Evolutionary conservation across 2,329 filamentous ascomycete genomes (phyloP).

Genomic region (Drechslerella dactyloides): DNA sequence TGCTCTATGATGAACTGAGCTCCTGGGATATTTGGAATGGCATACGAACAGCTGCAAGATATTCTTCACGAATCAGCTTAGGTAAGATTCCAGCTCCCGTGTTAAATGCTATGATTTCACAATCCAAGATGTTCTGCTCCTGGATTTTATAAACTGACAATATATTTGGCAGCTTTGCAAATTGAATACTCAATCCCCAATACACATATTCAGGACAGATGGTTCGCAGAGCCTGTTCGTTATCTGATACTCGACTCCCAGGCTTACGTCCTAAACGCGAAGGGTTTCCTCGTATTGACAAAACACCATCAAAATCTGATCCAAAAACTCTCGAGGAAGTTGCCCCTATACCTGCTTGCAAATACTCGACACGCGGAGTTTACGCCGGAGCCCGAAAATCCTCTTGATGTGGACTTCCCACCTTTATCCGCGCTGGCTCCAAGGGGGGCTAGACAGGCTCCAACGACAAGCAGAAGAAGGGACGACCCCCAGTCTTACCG

Average conservation of each 20-base stretch:
- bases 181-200: constrained; percentile 51
- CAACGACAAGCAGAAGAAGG: constrained; percentile 57
- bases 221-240: constrained; percentile 73
- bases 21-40: constrained; percentile 95
- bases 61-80: constrained; percentile 78
- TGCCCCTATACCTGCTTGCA: constrained; percentile 69
- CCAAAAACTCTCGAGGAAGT: constrained; percentile 69
- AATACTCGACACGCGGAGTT: constrained; percentile 60
- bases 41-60: constrained; percentile 83
- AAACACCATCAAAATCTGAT: constrained; percentile 69
- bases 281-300: constrained; percentile 68
- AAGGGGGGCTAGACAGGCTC: constrained; percentile 21
- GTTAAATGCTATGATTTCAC: constrained; percentile 1
- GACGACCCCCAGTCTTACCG: constrained; percentile 70
- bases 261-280: constrained; percentile 68
- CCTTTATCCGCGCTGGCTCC: constrained; percentile 47
- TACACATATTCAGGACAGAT: constrained; percentile 66
- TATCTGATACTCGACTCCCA: constrained; percentile 65
- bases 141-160: background rate
- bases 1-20: constrained; percentile 69
- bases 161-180: constrained; percentile 62
- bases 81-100: constrained; percentile 64
- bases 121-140: constrained; percentile 1
- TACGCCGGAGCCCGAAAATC: constrained; percentile 58
- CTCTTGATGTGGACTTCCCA: constrained; percentile 53